phyloP scores from a whole-genome alignment of 1,284 basidiomycete genomes.

The Agroathelia rolfsii region DNA sequence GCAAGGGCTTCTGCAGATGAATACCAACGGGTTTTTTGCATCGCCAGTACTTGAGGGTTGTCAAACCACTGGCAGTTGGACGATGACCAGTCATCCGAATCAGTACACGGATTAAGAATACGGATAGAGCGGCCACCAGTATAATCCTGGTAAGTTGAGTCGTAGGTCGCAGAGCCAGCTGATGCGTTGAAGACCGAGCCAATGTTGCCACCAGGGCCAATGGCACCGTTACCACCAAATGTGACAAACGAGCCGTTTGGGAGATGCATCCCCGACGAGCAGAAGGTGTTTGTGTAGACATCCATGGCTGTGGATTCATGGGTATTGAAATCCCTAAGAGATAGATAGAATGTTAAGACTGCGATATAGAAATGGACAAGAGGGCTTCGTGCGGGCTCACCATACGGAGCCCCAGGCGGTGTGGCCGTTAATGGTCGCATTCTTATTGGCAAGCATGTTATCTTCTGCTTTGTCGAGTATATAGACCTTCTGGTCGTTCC shows the following conservation, averaged over 20 bases:
- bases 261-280: constrained; percentile 64
- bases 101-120: constrained; percentile 66
- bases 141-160: constrained; percentile 53
- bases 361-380: constrained; percentile 5
- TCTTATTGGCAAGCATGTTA: no score
- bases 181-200: constrained; percentile 38
- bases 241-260: constrained; percentile 56
- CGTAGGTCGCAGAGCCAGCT: constrained; percentile 39
- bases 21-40: constrained; percentile 81
- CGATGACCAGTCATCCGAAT: constrained; percentile 36
- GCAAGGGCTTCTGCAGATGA: constrained; percentile 73
- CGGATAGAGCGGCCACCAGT: constrained; percentile 63
- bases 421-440: constrained; percentile 27
- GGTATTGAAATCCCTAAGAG: constrained; percentile 39
- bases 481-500: constrained; percentile 36
- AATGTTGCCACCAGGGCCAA: constrained; percentile 62
- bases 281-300: constrained; percentile 75
- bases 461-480: constrained; percentile 39
- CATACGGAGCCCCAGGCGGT: constrained; percentile 34
- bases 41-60: constrained; percentile 52
- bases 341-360: not conserved
- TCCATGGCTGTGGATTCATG: constrained; percentile 53
- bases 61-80: constrained; percentile 72
- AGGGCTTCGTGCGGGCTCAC: no score
- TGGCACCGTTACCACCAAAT: constrained; percentile 69